Base-by-base conservation (phyloP, 352 stramenopile genomes). In the Thraustochytrium striatum region DNA sequence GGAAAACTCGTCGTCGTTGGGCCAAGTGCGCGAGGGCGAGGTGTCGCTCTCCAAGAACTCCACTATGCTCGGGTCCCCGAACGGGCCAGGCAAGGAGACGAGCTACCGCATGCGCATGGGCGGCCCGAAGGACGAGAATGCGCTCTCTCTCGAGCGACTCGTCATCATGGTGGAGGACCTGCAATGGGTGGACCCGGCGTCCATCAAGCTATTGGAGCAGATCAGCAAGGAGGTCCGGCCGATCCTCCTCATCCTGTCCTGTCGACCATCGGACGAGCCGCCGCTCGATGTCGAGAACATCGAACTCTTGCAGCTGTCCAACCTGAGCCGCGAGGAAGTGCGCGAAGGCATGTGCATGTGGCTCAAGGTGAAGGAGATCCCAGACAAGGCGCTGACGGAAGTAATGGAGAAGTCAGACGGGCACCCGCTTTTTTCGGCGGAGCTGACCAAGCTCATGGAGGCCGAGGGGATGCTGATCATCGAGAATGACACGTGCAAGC, bases 401-500 rank as follows among this genome's bases (percentile, higher is more conserved):
- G 70, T 80, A 16, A 69, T 80, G 70, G 58, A 79, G 57, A 80
- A 69, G n/a, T 81, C 61, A 3, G 1, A 19, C 16, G 70, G 70
- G 3, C 70, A 80, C 33, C 70, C 70, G 32, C 50, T 80, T 19
- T 70, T 80, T 52, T 80, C 70, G 5, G 55, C 44, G 28, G 70
- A 80, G 70, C 50, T 80, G 7, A 73, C 35, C 36, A 80, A 80
- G 58, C 43, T 80, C 11, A 72, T 80, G 58, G 58, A 58, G 19
- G 32, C 70, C 5, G 58, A 80, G 16, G 58, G 58, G 16, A 75
- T 80, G 70, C 57, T 70, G 11, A 19, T 81, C 2, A 38, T 80
- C 25, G 58, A 69, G 9, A 16, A 47, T 3, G 52, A 33, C 25
- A 81, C 32, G 3, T 52, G 32, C 21, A 16, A 32, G 33, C 57